Evolutionary conservation across 2,329 filamentous ascomycete species (phyloP).

Genomic region (Xylariaceae sp.): DNA sequence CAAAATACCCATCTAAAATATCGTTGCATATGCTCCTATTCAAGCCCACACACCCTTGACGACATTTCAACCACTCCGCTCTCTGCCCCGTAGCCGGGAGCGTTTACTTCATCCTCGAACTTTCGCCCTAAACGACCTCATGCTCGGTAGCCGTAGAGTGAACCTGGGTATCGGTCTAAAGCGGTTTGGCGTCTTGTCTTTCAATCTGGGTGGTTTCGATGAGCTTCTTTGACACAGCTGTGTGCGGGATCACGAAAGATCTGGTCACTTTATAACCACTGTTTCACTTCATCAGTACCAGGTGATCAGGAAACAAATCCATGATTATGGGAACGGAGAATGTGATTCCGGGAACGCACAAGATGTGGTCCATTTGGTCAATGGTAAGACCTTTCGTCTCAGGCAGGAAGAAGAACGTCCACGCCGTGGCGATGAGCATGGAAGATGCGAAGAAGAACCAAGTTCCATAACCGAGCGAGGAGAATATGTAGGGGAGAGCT

Average conservation of each 20-base stretch:
- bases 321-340: too few species aligned
- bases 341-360: background rate
- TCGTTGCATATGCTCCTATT: too few species aligned
- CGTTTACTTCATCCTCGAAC: too few species aligned
- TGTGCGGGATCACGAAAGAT: background rate
- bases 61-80: too few species aligned
- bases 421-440: slow-evolving; percentile 29
- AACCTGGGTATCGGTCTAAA: background rate
- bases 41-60: too few species aligned
- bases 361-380: background rate
- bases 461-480: slow-evolving; percentile 44
- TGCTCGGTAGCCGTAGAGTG: background rate
- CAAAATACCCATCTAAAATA: too few species aligned
- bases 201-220: background rate
- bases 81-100: too few species aligned
- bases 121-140: background rate
- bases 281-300: background rate
- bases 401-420: background rate
- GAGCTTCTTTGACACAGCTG: background rate
- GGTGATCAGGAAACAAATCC: too few species aligned
- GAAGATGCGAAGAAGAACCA: slow-evolving; percentile 55
- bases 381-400: background rate
- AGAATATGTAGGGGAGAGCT: slow-evolving; percentile 42
- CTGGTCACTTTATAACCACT: background rate
- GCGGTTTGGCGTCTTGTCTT: background rate